Percentiles rank a stretch among this genome's conserved stretches.
Conservation (phyloP, 108 stramenopile genomes). For the Stephanodiscus triporus region DNA sequence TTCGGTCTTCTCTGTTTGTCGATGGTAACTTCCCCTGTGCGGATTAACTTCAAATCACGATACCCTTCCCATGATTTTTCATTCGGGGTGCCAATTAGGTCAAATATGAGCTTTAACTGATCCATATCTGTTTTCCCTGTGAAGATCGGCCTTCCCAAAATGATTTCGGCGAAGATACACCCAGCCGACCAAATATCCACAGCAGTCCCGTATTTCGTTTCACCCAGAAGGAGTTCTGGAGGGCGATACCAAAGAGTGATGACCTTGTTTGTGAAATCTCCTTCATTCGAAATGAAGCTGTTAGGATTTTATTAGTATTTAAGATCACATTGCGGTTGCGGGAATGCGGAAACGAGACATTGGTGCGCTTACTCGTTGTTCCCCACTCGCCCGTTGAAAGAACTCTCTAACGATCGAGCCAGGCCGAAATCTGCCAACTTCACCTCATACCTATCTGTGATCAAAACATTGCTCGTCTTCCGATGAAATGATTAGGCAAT, state of each 20-base stretch:
- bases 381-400: conserved; percentile 14
- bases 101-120: conserved; percentile 84
- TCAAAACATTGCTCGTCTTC: conserved; percentile 91
- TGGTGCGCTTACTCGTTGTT: conserved; percentile 12
- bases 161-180: conserved; percentile 94
- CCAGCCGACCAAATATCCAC: conserved; percentile 99
- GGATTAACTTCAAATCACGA: conserved; percentile 60
- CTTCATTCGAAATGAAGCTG: conserved; percentile 19
- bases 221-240: conserved; percentile 90
- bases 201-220: conserved; percentile 69
- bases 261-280: conserved; percentile 59
- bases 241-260: conserved; percentile 95
- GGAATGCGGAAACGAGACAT: neutral
- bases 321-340: neutral
- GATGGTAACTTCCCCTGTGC: conserved; percentile 68
- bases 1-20: conserved; percentile 40
- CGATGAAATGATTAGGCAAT: conserved; percentile 53
- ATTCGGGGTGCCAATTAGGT: conserved; percentile 81
- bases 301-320: neutral
- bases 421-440: conserved; percentile 94
- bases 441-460: conserved; percentile 74
- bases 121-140: conserved; percentile 94
- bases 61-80: conserved; percentile 71
- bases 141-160: conserved; percentile 91
- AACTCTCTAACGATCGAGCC: conserved; percentile 57